Conservation (phyloP, 352 stramenopile species). For the Hyaloperonospora brassicae region DNA sequence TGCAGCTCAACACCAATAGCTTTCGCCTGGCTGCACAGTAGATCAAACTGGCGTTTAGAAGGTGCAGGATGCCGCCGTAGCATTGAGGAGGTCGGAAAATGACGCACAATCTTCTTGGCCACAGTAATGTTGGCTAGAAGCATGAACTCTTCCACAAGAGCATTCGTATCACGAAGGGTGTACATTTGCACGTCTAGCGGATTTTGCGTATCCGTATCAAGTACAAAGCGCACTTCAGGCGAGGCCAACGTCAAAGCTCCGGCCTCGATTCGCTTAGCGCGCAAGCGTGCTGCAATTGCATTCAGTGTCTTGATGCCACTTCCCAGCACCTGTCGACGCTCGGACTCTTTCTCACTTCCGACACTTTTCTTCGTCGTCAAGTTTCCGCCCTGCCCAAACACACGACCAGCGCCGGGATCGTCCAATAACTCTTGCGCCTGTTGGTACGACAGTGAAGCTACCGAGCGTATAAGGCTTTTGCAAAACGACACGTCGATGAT, state of each 20-base stretch:
- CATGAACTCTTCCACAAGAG: conserved; percentile 99
- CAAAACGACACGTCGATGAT: conserved; percentile 95
- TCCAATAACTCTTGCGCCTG: conserved; percentile 96
- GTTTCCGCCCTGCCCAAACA: conserved; percentile 28
- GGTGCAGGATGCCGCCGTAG: conserved; percentile 92
- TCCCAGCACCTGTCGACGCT: conserved; percentile 47
- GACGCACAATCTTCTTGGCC: conserved; percentile 89
- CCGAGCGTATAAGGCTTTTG: conserved; percentile 97
- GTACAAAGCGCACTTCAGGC: conserved; percentile 93
- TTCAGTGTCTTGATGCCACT: conserved; percentile 88
- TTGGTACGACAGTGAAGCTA: conserved; percentile 94
- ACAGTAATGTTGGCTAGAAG: conserved; percentile 98
- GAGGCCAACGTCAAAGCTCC: conserved; percentile 96
- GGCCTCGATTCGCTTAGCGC: conserved; percentile 90
- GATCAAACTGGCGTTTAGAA: conserved; percentile 91
- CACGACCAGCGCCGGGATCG: conserved; percentile 45
- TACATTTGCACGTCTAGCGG: conserved; percentile 98
- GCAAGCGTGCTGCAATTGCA: conserved; percentile 86
- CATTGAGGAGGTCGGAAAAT: conserved; percentile 93
- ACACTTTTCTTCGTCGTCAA: conserved; percentile 35
- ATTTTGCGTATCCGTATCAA: conserved; percentile 98
- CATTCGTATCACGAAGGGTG: conserved; percentile 91
- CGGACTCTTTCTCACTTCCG: conserved; percentile 27
- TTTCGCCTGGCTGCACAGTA: conserved; percentile 74
- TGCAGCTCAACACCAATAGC: conserved; percentile 71